Base-by-base conservation (phyloP, 352 stramenopile genomes). In the Phytophthora cajani region DNA sequence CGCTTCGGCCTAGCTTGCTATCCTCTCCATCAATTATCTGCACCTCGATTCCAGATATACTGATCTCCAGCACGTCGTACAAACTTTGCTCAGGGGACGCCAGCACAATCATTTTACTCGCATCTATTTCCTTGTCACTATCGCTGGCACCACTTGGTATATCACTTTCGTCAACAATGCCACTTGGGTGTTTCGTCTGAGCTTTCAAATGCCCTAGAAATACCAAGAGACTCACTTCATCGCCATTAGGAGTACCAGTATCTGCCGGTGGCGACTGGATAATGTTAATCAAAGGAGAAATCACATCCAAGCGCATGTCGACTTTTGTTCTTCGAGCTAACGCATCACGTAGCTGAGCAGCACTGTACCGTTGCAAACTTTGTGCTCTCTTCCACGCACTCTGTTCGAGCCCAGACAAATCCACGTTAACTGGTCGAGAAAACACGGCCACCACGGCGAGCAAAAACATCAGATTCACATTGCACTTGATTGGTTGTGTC, bases 51-150 rank as follows among this genome's bases (percentile, higher is more conserved):
- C 87, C 87, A 1, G 81, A 86, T n/a, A 96, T 79, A 12, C 76
- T 82, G 44, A 96, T 87, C 44, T 95, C 83, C 12, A 95, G 80
- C 1, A 89, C 72, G 51, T 96, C 89, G 58, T 95, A 94, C n/a
- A 96, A 64, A 67, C 74, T 78, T 23, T 83, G 69, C 1, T 86
- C 81, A 2, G 67, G 64, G 10, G 72, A 61, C 6, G 62, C 58
- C 21, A 71, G 32, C 44, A 51, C 52, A 44, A 77, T 58, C 44
- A 64, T 71, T 36, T 65, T 46, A 54, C 50, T 63, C 25, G 50
- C 53, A 17, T 14, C 61, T 57, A 19, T 27, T n/a, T 69, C 67
- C 11, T 46, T 67, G 0, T 30, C 23, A 25, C 61, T n/a, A 25
- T 58, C 49, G 57, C 12, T 63, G 44, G 58, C 30, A 32, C 46